Conservation (phyloP, 176 grass and related monocot species). For the Oropetium thomaeum region DNA sequence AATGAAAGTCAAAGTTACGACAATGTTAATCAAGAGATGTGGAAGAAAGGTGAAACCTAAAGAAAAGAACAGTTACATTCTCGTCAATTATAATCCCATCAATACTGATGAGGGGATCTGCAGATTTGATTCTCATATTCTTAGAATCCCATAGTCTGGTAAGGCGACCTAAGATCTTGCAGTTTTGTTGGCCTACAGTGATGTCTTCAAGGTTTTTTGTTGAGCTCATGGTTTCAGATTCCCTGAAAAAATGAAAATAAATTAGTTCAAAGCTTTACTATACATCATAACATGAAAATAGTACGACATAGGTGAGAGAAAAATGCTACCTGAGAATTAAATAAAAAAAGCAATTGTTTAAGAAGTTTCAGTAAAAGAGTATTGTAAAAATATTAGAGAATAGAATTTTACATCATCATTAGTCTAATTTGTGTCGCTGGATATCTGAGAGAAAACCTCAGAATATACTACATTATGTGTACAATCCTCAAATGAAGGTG, state of each 20-base stretch:
- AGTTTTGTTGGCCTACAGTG: background rate
- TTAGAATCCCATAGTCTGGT: background rate
- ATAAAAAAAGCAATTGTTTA: too few species aligned
- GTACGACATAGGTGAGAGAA: background rate
- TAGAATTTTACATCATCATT: too few species aligned
- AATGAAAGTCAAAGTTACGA: background rate
- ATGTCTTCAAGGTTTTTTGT: background rate
- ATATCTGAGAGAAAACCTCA: background rate
- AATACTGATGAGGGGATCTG: background rate
- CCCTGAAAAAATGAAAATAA: too few species aligned
- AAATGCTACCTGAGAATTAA: too few species aligned
- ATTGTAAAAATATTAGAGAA: too few species aligned
- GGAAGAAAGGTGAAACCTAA: background rate
- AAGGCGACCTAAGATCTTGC: background rate
- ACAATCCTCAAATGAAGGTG: background rate
- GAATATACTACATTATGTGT: conserved; percentile 21
- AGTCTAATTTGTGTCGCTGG: background rate
- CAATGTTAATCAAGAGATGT: background rate
- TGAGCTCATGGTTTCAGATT: background rate
- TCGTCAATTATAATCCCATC: background rate
- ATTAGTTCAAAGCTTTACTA: too few species aligned
- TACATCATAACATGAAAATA: background rate
- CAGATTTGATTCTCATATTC: background rate
- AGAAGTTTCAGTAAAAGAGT: too few species aligned
- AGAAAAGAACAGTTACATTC: background rate